A percentile compares a stretch with the other conserved stretches of the same genome.
These are phyloP conservation scores for Neurospora sp. DNA, from an alignment of 495 filamentous ascomycete genomes.

Conservation along the genomic window DNA sequence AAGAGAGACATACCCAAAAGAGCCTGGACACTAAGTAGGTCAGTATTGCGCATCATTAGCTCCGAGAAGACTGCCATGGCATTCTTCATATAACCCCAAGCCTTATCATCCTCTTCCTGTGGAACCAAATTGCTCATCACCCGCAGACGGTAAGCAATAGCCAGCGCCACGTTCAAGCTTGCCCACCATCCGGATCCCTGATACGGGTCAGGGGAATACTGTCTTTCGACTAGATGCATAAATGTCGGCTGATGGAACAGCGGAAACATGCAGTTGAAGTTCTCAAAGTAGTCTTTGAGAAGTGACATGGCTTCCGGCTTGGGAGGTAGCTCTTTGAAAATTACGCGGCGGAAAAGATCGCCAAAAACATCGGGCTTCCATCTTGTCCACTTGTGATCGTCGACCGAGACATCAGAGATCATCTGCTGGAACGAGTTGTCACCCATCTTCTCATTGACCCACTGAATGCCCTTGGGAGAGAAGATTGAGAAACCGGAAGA, in stretches of 20 bases:
- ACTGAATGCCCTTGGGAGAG: slow-evolving; percentile 94
- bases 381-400: slow-evolving; percentile 88
- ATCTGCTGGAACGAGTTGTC: slow-evolving; percentile 91
- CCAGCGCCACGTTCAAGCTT: slow-evolving; percentile 85
- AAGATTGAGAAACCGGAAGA: slow-evolving; percentile 94
- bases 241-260: slow-evolving; percentile 96
- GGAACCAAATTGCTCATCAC: slow-evolving; percentile 93
- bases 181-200: slow-evolving; percentile 98
- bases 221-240: slow-evolving; percentile 87
- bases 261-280: slow-evolving; percentile 98
- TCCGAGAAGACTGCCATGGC: slow-evolving; percentile 88
- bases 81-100: slow-evolving; percentile 93
- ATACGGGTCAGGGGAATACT: slow-evolving; percentile 89
- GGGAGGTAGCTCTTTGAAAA: slow-evolving; percentile 71
- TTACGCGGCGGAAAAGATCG: slow-evolving; percentile 80
- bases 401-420: slow-evolving; percentile 71
- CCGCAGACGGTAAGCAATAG: slow-evolving; percentile 80
- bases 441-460: slow-evolving; percentile 97
- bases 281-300: slow-evolving; percentile 89
- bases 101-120: slow-evolving; percentile 82
- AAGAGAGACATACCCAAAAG: slow-evolving; percentile 93
- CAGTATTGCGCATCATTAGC: slow-evolving; percentile 89
- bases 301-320: slow-evolving; percentile 73
- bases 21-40: slow-evolving; percentile 92
- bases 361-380: slow-evolving; percentile 95